Evolutionary conservation across 495 filamentous ascomycete species (phyloP).

Genomic region (Xylaria palmicola): DNA sequence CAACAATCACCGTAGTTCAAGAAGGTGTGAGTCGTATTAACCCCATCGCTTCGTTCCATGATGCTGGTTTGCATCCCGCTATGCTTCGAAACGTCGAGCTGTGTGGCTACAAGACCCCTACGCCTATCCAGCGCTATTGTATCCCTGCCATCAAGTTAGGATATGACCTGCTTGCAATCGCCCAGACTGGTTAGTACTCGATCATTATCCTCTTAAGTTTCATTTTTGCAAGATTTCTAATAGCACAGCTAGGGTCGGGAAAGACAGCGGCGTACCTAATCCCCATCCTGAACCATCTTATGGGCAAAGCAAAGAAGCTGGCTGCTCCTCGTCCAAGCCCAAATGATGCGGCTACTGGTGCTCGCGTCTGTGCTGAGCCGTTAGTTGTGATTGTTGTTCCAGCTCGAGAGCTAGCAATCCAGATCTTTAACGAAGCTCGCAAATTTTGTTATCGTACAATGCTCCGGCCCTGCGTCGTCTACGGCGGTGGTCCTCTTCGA

Average conservation of each 20-base stretch:
- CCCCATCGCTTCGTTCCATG: conserved; percentile 62
- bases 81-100: conserved; percentile 76
- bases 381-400: conserved; percentile 83
- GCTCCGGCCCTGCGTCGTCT: conserved; percentile 88
- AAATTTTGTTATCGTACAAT: conserved; percentile 91
- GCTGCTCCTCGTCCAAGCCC: conserved; percentile 71
- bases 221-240: background rate
- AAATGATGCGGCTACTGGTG: conserved; percentile 34
- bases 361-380: conserved; percentile 70
- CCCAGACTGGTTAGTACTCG: conserved; percentile 77
- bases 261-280: conserved; percentile 94
- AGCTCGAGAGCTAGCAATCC: conserved; percentile 82
- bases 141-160: conserved; percentile 72
- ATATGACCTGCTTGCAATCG: conserved; percentile 79
- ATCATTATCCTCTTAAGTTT: background rate
- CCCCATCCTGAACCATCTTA: conserved; percentile 82
- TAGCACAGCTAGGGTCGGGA: conserved; percentile 67
- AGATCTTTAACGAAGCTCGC: conserved; percentile 92
- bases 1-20: conserved; percentile 56
- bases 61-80: conserved; percentile 81
- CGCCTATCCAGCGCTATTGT: conserved; percentile 81
- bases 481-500: conserved; percentile 72
- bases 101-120: conserved; percentile 62
- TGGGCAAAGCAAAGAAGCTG: conserved; percentile 89
- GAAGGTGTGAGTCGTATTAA: conserved; percentile 55